These are phyloP conservation scores for Baorangia bicolor DNA, from an alignment of 768 basidiomycete genomes.

Conservation along the genomic window DNA sequence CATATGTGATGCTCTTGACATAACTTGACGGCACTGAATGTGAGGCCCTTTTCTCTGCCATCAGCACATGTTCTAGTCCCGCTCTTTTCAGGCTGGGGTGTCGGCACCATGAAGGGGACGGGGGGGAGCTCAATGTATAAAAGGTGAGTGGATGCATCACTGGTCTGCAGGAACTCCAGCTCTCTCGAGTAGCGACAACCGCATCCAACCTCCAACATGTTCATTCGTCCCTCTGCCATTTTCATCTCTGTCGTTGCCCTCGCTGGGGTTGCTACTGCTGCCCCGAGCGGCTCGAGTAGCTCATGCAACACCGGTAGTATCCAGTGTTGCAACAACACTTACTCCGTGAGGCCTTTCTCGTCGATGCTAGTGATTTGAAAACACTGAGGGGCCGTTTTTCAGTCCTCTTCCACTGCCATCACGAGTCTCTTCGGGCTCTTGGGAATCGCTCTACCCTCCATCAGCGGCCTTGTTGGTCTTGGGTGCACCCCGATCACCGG, in stretches of 20 bases:
- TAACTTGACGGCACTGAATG: background rate
- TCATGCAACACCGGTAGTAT: no score
- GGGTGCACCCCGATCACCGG: background rate
- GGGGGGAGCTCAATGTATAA: background rate
- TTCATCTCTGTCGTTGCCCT: no score
- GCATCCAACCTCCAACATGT: background rate
- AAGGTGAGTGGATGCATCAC: background rate
- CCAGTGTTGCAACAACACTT: background rate
- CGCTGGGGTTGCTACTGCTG: background rate
- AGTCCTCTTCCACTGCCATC: no score
- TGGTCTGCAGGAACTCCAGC: background rate
- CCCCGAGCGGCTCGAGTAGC: no score
- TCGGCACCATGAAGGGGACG: background rate
- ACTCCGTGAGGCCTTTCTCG: background rate
- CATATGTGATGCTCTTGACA: background rate
- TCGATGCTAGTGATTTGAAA: no score
- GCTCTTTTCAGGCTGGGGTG: background rate
- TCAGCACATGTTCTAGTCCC: background rate
- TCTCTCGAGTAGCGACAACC: no score
- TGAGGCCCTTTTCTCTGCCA: no score
- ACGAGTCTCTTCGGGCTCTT: background rate
- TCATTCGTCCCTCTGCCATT: background rate
- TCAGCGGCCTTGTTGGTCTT: background rate
- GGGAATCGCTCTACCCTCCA: background rate
- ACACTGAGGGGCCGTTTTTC: no score